These are phyloP conservation scores for Plasmodium fragile DNA, from an alignment of 169 alveolate species.

Conservation along the genomic window DNA sequence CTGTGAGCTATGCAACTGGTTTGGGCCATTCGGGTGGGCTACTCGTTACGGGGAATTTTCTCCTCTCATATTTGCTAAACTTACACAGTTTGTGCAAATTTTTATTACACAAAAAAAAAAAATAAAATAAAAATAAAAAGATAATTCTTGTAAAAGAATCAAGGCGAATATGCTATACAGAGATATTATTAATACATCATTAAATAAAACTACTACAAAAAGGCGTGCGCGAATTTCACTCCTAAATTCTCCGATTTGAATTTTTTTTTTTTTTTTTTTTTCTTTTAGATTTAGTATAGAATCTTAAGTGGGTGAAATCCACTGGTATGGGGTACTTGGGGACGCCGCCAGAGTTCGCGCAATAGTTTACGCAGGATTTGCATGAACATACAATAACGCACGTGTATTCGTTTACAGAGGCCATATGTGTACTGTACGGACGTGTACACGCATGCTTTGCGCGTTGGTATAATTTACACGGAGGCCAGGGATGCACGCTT, in stretches of 20 bases:
- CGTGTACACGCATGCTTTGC: neutral
- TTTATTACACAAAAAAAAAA: neutral
- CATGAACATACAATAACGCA: constrained; percentile 2
- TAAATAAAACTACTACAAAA: constrained; percentile 48
- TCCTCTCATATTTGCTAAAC: neutral
- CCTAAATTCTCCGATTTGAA: constrained; percentile 32
- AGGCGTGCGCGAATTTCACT: constrained; percentile 10
- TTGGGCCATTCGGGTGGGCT: neutral
- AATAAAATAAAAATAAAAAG: neutral
- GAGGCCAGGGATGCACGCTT: neutral
- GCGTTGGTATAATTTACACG: neutral
- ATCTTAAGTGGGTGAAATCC: neutral
- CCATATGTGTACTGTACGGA: constrained; percentile 19
- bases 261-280: constrained; percentile 35
- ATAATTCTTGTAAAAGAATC: neutral
- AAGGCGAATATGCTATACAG: neutral
- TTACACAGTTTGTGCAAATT: neutral
- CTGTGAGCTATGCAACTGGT: constrained; percentile 5
- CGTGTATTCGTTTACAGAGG: neutral
- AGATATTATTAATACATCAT: neutral
- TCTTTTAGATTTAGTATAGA: neutral
- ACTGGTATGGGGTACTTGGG: neutral
- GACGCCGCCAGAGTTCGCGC: neutral
- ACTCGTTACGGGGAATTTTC: neutral
- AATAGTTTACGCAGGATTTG: neutral